A percentile compares a stretch with the other conserved stretches of the same genome.
These are phyloP conservation scores for Cytauxzoon felis DNA, from an alignment of 169 alveolate species.

Conservation along the genomic window DNA sequence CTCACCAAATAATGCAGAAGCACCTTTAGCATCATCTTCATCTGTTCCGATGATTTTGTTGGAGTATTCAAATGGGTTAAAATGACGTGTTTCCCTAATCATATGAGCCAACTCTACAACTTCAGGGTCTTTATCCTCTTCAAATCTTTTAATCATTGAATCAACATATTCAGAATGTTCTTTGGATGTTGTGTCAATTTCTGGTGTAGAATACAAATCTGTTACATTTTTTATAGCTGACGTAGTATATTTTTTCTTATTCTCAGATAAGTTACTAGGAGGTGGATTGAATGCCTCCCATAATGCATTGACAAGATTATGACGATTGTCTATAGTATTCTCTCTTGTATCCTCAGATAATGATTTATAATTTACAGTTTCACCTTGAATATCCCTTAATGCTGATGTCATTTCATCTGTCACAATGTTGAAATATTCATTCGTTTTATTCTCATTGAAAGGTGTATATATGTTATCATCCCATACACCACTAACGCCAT, in stretches of 20 bases:
- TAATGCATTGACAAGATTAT: constrained; percentile 22
- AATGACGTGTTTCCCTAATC: constrained; percentile 23
- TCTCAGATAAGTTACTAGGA: constrained; percentile 26
- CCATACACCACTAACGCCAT: constrained; percentile 46
- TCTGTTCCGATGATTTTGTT: constrained; percentile 24
- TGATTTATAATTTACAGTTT: constrained; percentile 19
- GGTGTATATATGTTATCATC: constrained; percentile 39
- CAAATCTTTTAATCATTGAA: constrained; percentile 9
- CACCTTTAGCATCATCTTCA: constrained; percentile 27
- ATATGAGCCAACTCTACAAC: constrained; percentile 41
- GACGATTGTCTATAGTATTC: constrained; percentile 22
- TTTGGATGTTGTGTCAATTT: no score
- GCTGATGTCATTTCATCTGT: constrained; percentile 39
- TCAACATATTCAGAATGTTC: neutral
- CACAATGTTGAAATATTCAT: constrained; percentile 18
- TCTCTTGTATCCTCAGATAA: constrained; percentile 16
- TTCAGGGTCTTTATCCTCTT: constrained; percentile 31
- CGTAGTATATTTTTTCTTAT: constrained; percentile 22
- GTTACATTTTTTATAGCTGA: constrained; percentile 10
- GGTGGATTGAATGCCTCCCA: constrained; percentile 35
- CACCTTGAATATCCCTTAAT: constrained; percentile 52
- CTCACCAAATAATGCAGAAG: constrained; percentile 33
- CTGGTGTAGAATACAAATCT: constrained; percentile 17
- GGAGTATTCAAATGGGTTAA: constrained; percentile 40
- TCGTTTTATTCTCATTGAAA: constrained; percentile 18